Conservation (phyloP, 768 basidiomycete genomes). For the Astraeus odoratus region DNA sequence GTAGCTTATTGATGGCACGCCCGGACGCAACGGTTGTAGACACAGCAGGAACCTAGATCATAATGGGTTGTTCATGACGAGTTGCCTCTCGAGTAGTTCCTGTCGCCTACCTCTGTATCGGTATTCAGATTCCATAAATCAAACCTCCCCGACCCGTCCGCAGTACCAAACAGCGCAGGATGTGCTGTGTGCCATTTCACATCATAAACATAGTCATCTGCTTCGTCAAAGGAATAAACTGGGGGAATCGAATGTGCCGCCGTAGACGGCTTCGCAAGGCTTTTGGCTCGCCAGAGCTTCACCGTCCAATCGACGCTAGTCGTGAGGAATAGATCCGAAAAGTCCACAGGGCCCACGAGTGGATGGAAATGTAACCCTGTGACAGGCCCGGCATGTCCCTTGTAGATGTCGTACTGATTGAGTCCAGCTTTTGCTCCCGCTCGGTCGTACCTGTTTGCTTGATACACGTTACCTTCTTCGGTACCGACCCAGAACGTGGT, state of each 20-base stretch:
- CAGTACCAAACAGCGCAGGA: constrained; percentile 89
- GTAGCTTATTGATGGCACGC: constrained; percentile 88
- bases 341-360: constrained; percentile 83
- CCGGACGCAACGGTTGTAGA: constrained; percentile 75
- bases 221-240: constrained; percentile 92
- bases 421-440: constrained; percentile 96
- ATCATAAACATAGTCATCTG: constrained; percentile 98
- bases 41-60: constrained; percentile 77
- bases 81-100: background rate
- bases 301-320: constrained; percentile 97
- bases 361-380: constrained; percentile 97
- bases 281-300: constrained; percentile 89
- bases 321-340: constrained; percentile 91
- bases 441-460: constrained; percentile 94
- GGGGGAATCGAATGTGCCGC: constrained; percentile 50
- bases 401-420: constrained; percentile 89
- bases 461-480: constrained; percentile 95
- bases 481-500: constrained; percentile 98
- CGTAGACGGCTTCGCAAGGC: constrained; percentile 66
- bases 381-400: constrained; percentile 87
- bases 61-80: background rate
- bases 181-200: constrained; percentile 97
- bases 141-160: constrained; percentile 93
- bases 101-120: constrained; percentile 80
- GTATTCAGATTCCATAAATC: constrained; percentile 96